phyloP scores from a whole-genome alignment of 495 filamentous ascomycete genomes.

The Aspergillus avenaceus region DNA sequence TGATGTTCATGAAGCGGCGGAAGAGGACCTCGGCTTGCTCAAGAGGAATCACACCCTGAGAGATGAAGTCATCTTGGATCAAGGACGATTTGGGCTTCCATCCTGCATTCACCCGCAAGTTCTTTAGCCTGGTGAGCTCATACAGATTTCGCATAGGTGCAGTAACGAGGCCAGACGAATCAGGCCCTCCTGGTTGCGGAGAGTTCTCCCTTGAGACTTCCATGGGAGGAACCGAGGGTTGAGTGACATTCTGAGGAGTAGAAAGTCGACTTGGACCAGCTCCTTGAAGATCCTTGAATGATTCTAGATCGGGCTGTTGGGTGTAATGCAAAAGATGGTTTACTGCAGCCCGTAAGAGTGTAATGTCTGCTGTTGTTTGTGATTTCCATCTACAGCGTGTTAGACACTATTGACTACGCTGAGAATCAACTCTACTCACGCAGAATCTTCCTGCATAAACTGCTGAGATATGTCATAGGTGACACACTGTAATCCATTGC shows the following conservation, averaged over 20 bases:
- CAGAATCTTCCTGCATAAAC: constrained; percentile 7
- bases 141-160: constrained; percentile 40
- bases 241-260: background rate
- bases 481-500: constrained; percentile 1
- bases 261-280: background rate
- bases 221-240: background rate
- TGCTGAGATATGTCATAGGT: constrained; percentile 7
- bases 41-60: constrained; percentile 23
- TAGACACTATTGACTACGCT: background rate
- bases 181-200: background rate
- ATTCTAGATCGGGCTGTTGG: background rate
- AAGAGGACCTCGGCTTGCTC: constrained; percentile 29
- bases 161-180: constrained; percentile 22
- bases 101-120: constrained; percentile 18
- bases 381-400: constrained; percentile 4
- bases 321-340: constrained; percentile 4
- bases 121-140: constrained; percentile 36
- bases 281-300: background rate
- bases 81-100: constrained; percentile 16
- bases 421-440: background rate
- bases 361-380: constrained; percentile 4
- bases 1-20: constrained; percentile 22
- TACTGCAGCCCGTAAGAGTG: background rate
- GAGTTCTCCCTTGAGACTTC: constrained; percentile 3
- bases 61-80: constrained; percentile 31